Base-by-base conservation (phyloP, 2,329 filamentous ascomycete genomes). In the Curvularia spicifera region DNA sequence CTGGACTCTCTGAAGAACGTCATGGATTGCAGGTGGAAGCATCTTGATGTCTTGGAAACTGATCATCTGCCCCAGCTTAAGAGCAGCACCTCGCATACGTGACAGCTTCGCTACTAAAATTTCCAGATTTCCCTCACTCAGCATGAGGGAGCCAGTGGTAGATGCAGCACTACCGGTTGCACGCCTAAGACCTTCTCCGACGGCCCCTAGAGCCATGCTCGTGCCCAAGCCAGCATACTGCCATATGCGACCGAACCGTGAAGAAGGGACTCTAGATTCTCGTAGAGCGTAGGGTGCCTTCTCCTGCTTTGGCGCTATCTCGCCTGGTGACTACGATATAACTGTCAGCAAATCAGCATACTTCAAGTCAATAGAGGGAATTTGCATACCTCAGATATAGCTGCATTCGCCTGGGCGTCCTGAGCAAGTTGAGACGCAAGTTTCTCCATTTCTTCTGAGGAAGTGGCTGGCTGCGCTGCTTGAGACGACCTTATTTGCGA, bases 11-110 rank as follows among this genome's bases (percentile, higher is more conserved):
- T 97, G 93, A 12, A 99, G 81, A 1, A 99, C 92, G 70, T 94
- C 86, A 65, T 96, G 91, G 49, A 99, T 93, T 1, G 91, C 87
- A 0, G 85, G 86, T 0, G 95, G 95, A 9, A 99, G 85, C 87
- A 97, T 93, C 77, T 97, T 98, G 37, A 91, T 88, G 78, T 99
- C 95, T 81, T 99, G 95, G 72, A 99, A 95, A 76, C 93, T 97
- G 83, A 99, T 90, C 90, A 98, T 95, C 80, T 99, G 95, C 0
- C 95, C 96, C 26, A 99, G 80, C 80, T 99, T 99, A 42, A 99
- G 82, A n/a, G 95, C 95, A 5, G 95, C 96, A 37, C 95, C 95
- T 70, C 95, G 87, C 95, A 99, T 99, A 22, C 91, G 90, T 3
- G 94, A 98, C 2, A 99, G 84, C 77, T 96, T 97, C 5, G 91